Conservation (phyloP, 2,329 filamentous ascomycete genomes). For the Epichloe baconii region DNA sequence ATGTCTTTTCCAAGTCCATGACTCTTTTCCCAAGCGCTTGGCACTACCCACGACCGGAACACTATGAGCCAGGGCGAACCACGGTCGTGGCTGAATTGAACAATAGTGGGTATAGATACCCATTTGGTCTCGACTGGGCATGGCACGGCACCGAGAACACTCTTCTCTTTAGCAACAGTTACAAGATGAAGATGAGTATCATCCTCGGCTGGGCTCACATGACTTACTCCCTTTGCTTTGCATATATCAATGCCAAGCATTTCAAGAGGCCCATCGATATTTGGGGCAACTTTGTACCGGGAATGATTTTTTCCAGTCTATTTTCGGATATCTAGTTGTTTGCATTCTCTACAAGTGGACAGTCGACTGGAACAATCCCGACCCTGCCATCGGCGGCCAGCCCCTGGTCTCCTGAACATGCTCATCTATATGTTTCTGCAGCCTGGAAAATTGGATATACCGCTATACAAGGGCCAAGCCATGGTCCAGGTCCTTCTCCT, state of each 20-base stretch:
- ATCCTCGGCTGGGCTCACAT: constrained; percentile 95
- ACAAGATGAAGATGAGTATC: constrained; percentile 99
- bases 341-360: constrained; percentile 97
- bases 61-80: constrained; percentile 51
- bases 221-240: constrained; percentile 93
- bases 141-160: constrained; percentile 97
- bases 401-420: constrained; percentile 96
- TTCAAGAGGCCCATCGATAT: constrained; percentile 94
- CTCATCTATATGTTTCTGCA: constrained; percentile 98
- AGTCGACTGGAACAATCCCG: constrained; percentile 61
- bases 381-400: constrained; percentile 27
- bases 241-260: constrained; percentile 84
- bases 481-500: constrained; percentile 65
- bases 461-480: constrained; percentile 67
- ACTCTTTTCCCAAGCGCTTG: constrained; percentile 83
- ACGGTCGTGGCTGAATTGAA: constrained; percentile 56
- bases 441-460: constrained; percentile 60
- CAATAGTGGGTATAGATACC: constrained; percentile 65
- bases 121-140: constrained; percentile 88
- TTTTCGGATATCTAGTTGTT: constrained; percentile 91
- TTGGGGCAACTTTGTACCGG: constrained; percentile 92
- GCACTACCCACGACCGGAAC: constrained; percentile 58
- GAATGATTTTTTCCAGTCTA: constrained; percentile 99
- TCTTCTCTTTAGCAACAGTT: constrained; percentile 90
- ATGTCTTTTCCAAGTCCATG: constrained; percentile 88